Conservation (phyloP, 2,329 filamentous ascomycete species). For the Polytolypa hystricis region DNA sequence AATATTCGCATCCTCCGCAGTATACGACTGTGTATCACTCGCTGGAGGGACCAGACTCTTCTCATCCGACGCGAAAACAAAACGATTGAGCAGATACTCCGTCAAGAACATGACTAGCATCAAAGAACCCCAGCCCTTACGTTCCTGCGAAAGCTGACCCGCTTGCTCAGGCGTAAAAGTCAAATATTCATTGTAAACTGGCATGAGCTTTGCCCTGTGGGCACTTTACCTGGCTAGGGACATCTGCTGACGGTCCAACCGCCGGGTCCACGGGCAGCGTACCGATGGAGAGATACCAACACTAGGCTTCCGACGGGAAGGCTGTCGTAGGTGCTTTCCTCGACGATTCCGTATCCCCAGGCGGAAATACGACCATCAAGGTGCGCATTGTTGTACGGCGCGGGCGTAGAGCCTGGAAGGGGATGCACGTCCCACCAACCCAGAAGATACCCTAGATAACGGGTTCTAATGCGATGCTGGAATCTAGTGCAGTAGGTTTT, state of each 20-base stretch:
- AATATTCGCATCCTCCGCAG: slow-evolving; percentile 12
- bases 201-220: slow-evolving; percentile 12
- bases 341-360: slow-evolving; percentile 16
- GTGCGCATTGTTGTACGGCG: slow-evolving; percentile 11
- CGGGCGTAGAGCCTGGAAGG: slow-evolving; percentile 13
- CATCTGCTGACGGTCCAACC: slow-evolving; percentile 8
- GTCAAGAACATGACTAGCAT: slow-evolving; percentile 14
- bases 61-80: slow-evolving; percentile 15
- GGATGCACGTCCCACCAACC: slow-evolving; percentile 20
- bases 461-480: too few species aligned
- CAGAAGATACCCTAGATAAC: slow-evolving; percentile 13
- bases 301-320: slow-evolving; percentile 11
- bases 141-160: slow-evolving; percentile 7
- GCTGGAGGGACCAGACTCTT: slow-evolving; percentile 7
- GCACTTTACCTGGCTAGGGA: slow-evolving; percentile 12
- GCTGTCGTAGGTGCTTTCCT: slow-evolving; percentile 13
- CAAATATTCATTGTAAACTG: slow-evolving; percentile 18
- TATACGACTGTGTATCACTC: slow-evolving; percentile 11
- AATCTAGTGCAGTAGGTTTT: too few species aligned
- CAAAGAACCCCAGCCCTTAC: slow-evolving; percentile 13
- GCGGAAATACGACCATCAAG: slow-evolving; percentile 18
- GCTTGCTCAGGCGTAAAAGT: slow-evolving; percentile 2
- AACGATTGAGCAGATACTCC: slow-evolving; percentile 15
- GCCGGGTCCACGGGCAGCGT: slow-evolving; percentile 16
- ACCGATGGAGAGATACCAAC: slow-evolving; percentile 17